Evolutionary conservation across 768 basidiomycete species (phyloP).

Genomic region (Omphalotus guepiniiformis): DNA sequence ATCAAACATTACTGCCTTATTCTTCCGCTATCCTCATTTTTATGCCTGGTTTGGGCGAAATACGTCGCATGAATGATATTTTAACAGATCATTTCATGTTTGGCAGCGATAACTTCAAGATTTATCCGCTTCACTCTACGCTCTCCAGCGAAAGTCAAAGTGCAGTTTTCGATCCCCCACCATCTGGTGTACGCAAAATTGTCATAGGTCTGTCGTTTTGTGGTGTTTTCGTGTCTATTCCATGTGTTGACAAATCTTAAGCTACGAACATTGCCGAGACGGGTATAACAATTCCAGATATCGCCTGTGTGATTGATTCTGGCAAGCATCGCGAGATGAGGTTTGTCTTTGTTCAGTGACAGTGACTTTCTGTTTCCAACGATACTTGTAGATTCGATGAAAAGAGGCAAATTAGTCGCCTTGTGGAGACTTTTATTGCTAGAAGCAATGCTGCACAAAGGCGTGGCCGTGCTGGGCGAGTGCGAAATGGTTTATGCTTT

Average conservation of each 20-base stretch:
- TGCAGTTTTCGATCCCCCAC: constrained; percentile 87
- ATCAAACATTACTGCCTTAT: constrained; percentile 43
- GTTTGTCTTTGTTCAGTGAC: constrained; percentile 27
- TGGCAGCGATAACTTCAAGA: constrained; percentile 58
- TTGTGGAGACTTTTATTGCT: constrained; percentile 89
- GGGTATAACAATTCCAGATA: constrained; percentile 97
- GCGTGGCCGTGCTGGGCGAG: constrained; percentile 89
- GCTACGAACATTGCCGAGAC: constrained; percentile 95
- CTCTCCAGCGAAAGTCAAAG: constrained; percentile 89
- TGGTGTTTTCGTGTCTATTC: constrained; percentile 2
- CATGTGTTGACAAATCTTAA: constrained; percentile 22
- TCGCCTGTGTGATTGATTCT: constrained; percentile 93
- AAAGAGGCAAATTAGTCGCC: constrained; percentile 89
- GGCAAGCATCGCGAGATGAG: constrained; percentile 95
- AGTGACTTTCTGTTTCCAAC: not conserved
- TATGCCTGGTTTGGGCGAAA: constrained; percentile 93
- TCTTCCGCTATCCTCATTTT: constrained; percentile 87
- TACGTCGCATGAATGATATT: constrained; percentile 81
- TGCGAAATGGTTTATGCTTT: constrained; percentile 85
- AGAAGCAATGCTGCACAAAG: constrained; percentile 88
- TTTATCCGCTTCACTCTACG: constrained; percentile 89
- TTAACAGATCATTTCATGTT: constrained; percentile 73
- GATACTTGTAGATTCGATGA: constrained; percentile 74
- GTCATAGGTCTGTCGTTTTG: constrained; percentile 67
- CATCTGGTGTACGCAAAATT: constrained; percentile 79